Percentiles rank a stretch among this genome's conserved stretches.
phyloP scores from a whole-genome alignment of 192 early-diverging fungal genomes.

The Coemansia sp. region DNA sequence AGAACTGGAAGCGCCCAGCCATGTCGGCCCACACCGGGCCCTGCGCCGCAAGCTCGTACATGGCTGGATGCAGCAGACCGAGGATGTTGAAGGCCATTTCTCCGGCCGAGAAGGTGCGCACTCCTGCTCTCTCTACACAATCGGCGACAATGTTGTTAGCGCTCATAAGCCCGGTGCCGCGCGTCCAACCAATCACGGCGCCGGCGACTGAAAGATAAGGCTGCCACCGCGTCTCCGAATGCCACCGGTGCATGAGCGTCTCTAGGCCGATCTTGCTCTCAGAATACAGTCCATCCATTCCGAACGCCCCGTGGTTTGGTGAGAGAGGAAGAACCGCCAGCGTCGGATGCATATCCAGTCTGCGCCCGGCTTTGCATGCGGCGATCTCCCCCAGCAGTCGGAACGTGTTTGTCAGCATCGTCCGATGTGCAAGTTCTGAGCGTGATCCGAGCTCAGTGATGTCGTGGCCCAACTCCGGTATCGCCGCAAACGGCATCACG shows the following conservation, averaged over 20 bases:
- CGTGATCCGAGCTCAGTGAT: constrained; percentile 79
- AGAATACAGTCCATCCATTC: constrained; percentile 87
- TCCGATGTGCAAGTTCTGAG: constrained; percentile 90
- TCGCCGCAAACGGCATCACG: constrained; percentile 93
- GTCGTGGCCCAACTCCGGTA: constrained; percentile 85
- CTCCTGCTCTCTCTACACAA: constrained; percentile 82
- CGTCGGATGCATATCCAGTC: constrained; percentile 83
- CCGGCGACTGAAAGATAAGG: constrained; percentile 84
- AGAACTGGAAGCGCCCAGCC: constrained; percentile 29
- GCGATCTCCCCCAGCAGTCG: constrained; percentile 86
- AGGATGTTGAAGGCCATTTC: constrained; percentile 96
- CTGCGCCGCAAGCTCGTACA: constrained; percentile 68
- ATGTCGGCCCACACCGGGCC: constrained; percentile 59
- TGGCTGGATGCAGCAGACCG: constrained; percentile 78
- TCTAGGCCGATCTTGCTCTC: constrained; percentile 95
- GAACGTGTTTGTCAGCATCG: constrained; percentile 92
- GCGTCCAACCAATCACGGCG: constrained; percentile 96
- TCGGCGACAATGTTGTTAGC: constrained; percentile 87
- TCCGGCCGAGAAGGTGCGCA: constrained; percentile 85
- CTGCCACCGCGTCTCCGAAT: constrained; percentile 81
- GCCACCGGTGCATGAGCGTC: constrained; percentile 88
- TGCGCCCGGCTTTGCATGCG: constrained; percentile 71
- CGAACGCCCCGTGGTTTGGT: constrained; percentile 96
- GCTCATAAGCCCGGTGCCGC: constrained; percentile 94
- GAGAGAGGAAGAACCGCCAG: constrained; percentile 87